Base-by-base conservation (phyloP, 106 monocot species). In the Phalaenopsis equestris region DNA sequence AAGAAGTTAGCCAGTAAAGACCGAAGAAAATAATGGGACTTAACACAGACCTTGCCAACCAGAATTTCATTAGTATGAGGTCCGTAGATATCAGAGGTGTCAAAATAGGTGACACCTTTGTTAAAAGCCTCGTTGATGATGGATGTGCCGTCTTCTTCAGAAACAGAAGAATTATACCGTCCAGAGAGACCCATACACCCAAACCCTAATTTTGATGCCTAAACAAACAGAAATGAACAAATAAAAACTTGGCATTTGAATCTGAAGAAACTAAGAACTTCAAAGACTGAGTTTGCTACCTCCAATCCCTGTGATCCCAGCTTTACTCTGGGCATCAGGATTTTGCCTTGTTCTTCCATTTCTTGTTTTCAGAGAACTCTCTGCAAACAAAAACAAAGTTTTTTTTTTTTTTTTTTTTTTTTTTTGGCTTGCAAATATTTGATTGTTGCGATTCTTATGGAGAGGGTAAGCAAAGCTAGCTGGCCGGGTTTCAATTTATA, bases 111-210 rank as follows among this genome's bases (percentile, higher is more conserved):
- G 82, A 93, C 81, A 4, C 96, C 93, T 2, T 45, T 83, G 68
- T 86, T 42, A 73, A 93, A 96, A 9, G 96, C 93, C 15, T 91
- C 82, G 57, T 88, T 86, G 81, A 96, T 87, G 80, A 96, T 77
- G 55, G 88, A 38, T 9, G 90, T 72, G 12, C 91, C 96, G 1
- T 39, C 84, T 45, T 93, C 90, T 0, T 96, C 96, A 19, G 57
- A 12, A n/a, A 96, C 15, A 4, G 93, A 87, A 56, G 88, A 61
- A 47, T 90, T 91, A 84, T 93, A 96, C 3, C 81, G 55, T 9
- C 93, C 96, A 4, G 84, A 83, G n/a, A 96, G 91, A 38, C 91
- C 81, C 93, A 93, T 88, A 77, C 96, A 96, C 4, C 96, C 96
- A 81, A 93, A 90, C 1, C 96, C 96, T 52, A 96, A 46, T 77